phyloP scores from a whole-genome alignment of 768 basidiomycete species.

The Inosperma sp. region DNA sequence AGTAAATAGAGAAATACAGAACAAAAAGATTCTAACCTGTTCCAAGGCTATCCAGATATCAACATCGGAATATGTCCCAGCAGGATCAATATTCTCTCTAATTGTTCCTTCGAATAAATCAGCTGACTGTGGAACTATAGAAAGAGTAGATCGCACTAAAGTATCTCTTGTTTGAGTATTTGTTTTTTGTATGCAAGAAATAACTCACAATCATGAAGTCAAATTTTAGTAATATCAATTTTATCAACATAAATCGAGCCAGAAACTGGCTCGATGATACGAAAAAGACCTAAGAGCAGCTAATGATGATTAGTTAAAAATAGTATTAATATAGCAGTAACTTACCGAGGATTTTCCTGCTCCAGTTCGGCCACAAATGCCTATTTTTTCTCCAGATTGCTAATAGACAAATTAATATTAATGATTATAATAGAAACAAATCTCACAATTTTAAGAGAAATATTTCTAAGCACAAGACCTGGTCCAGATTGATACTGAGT shows the following conservation, averaged over 20 bases:
- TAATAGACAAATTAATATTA: conserved; percentile 23
- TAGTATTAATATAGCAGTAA: not conserved
- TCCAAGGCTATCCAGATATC: conserved; percentile 87
- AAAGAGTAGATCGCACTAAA: conserved; percentile 69
- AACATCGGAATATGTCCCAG: conserved; percentile 64
- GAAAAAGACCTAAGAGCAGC: conserved; percentile 69
- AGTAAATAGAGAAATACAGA: not conserved
- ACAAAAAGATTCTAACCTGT: conserved; percentile 37
- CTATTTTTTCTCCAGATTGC: conserved; percentile 80
- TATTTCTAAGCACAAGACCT: conserved; percentile 72
- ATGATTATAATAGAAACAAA: not conserved
- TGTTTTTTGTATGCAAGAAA: conserved; percentile 3
- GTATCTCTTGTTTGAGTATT: not conserved
- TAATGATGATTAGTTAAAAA: conserved; percentile 29
- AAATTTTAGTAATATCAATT: conserved; percentile 71
- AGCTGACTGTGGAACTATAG: conserved; percentile 81
- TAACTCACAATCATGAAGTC: conserved; percentile 61
- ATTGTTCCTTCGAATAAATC: conserved; percentile 70
- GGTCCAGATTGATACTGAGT: conserved; percentile 77
- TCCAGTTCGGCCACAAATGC: conserved; percentile 84
- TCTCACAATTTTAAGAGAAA: conserved; percentile 65
- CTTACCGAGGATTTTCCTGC: conserved; percentile 72
- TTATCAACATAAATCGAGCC: conserved; percentile 72
- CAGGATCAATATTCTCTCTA: conserved; percentile 87
- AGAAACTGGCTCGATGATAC: conserved; percentile 65